phyloP scores from a whole-genome alignment of 108 stramenopile genomes.

The Craspedostauros australis region DNA sequence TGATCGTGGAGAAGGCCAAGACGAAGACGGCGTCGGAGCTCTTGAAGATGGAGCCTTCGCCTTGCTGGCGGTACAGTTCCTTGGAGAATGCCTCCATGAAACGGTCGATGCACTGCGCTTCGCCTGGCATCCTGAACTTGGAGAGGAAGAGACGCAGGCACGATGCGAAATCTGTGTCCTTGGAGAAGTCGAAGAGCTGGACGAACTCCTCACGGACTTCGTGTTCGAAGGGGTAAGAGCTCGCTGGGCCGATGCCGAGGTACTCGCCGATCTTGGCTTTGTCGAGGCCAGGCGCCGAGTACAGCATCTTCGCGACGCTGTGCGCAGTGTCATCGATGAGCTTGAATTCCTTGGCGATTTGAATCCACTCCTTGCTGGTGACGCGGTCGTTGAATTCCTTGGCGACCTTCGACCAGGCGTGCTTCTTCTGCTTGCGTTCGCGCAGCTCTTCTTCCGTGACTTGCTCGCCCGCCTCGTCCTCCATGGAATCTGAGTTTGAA shows the following conservation, averaged over 20 bases:
- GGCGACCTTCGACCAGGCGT: conserved; percentile 60
- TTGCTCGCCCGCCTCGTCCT: conserved; percentile 28
- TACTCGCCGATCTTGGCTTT: conserved; percentile 85
- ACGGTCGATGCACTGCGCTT: conserved; percentile 96
- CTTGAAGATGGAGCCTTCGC: conserved; percentile 47
- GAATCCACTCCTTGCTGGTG: conserved; percentile 64
- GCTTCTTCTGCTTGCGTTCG: conserved; percentile 78
- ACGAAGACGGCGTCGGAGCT: conserved; percentile 91
- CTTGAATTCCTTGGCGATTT: conserved; percentile 59
- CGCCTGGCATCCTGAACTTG: conserved; percentile 90
- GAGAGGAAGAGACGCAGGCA: conserved; percentile 80
- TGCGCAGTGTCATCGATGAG: conserved; percentile 43
- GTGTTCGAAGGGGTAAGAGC: conserved; percentile 85
- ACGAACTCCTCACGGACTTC: conserved; percentile 65
- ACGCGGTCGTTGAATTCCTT: conserved; percentile 70
- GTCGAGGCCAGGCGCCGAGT: conserved; percentile 83
- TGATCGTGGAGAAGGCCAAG: conserved; percentile 88
- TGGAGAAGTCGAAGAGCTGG: conserved; percentile 68
- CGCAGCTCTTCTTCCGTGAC: conserved; percentile 52
- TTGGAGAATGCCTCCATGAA: conserved; percentile 93
- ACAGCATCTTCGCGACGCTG: conserved; percentile 76
- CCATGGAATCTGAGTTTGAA: neutral
- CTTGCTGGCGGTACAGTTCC: conserved; percentile 58
- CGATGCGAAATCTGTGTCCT: conserved; percentile 55
- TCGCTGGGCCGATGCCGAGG: conserved; percentile 83